Evolutionary conservation across 306 rosid genomes (phyloP).

Genomic region (Cyamopsis tetragonoloba): DNA sequence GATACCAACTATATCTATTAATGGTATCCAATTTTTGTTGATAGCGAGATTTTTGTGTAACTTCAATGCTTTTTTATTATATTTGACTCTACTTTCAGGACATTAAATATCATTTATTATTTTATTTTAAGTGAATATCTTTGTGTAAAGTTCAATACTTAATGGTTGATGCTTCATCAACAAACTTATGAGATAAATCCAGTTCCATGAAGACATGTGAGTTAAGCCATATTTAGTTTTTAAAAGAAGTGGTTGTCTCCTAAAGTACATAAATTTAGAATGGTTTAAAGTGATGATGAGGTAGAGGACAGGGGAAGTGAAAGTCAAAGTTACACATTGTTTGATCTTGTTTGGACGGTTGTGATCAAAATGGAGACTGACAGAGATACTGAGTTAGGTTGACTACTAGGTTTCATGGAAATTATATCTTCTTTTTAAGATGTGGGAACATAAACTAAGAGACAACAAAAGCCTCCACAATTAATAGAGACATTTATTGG

Average conservation of each 20-base stretch:
- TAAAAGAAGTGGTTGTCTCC: slow-evolving; percentile 46
- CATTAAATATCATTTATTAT: no score
- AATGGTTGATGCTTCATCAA: slow-evolving; percentile 21
- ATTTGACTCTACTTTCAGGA: no score
- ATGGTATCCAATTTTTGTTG: no score
- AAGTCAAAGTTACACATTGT: slow-evolving; percentile 81
- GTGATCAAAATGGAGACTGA: slow-evolving; percentile 61
- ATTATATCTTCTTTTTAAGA: slow-evolving; percentile 64
- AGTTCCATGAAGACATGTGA: slow-evolving; percentile 51
- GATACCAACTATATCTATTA: no score
- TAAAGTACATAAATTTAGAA: slow-evolving; percentile 41
- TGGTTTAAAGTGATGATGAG: slow-evolving; percentile 28
- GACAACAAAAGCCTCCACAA: slow-evolving; percentile 58
- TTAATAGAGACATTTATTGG: slow-evolving; percentile 40
- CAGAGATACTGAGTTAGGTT: slow-evolving; percentile 71
- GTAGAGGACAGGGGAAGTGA: slow-evolving; percentile 39
- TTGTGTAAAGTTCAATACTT: slow-evolving; percentile 11
- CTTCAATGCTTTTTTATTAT: no score
- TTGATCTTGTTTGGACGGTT: slow-evolving; percentile 69
- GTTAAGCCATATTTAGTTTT: slow-evolving; percentile 48
- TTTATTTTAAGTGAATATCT: not conserved
- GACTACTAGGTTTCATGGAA: slow-evolving; percentile 45
- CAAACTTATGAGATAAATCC: slow-evolving; percentile 37
- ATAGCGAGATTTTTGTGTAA: no score
- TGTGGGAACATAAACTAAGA: slow-evolving; percentile 57